Conservation (phyloP, 139 green algal species). For the Chlamydomonas sp. region DNA sequence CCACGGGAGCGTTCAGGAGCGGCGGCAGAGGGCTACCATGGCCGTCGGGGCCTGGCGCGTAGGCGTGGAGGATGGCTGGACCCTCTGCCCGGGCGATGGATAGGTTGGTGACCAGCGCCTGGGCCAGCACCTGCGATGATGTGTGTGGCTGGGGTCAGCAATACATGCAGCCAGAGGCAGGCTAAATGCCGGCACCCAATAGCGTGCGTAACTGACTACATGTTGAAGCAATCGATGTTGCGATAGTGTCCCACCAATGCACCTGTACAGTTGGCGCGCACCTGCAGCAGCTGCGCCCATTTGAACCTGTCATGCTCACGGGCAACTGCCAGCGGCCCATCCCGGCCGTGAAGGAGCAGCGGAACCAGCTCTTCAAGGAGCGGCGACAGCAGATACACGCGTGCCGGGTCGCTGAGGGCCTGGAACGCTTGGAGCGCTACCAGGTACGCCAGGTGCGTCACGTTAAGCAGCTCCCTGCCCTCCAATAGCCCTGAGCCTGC, state of each 20-base stretch:
- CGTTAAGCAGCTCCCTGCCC: slow-evolving; percentile 36
- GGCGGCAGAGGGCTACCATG: slow-evolving; percentile 7
- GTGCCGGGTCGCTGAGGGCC: slow-evolving; percentile 36
- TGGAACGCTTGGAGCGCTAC: slow-evolving; percentile 44
- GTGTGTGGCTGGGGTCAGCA: too few relatives aligned
- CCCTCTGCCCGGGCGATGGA: slow-evolving; percentile 41
- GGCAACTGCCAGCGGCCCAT: neutral
- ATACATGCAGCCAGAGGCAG: too few relatives aligned
- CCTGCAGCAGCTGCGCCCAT: slow-evolving; percentile 43
- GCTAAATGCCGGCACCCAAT: too few relatives aligned
- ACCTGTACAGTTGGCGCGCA: neutral
- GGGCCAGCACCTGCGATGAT: slow-evolving; percentile 3
- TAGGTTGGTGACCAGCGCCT: slow-evolving; percentile 36
- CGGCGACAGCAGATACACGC: slow-evolving; percentile 50
- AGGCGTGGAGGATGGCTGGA: slow-evolving; percentile 34
- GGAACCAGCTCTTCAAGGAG: slow-evolving; percentile 53
- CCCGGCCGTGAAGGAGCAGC: slow-evolving; percentile 37
- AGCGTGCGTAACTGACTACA: too few relatives aligned
- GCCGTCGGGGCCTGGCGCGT: neutral
- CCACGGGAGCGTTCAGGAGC: slow-evolving; percentile 35
- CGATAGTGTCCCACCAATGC: too few relatives aligned
- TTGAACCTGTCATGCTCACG: slow-evolving; percentile 1
- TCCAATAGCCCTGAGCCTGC: neutral
- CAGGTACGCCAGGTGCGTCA: slow-evolving; percentile 26
- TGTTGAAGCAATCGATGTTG: too few relatives aligned